These are phyloP conservation scores for Globisporangium spiculum DNA, from an alignment of 352 stramenopile species.

Conservation along the genomic window DNA sequence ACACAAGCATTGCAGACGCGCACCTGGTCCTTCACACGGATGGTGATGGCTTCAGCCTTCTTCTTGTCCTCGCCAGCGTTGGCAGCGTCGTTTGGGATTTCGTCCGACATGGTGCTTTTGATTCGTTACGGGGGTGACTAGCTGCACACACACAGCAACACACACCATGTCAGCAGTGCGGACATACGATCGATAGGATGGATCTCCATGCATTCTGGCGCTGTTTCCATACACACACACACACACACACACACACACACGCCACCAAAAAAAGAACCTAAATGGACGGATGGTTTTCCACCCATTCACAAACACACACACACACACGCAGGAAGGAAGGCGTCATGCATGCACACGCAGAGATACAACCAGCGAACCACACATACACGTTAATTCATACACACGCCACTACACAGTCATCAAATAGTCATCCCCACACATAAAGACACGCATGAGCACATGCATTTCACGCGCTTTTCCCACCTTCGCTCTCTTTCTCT, in stretches of 20 bases:
- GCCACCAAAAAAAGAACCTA: neutral
- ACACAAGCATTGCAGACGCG: neutral
- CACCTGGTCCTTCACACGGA: slow-evolving; percentile 86
- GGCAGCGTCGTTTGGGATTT: slow-evolving; percentile 42
- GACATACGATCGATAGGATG: neutral
- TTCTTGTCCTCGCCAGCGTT: slow-evolving; percentile 78
- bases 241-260: neutral
- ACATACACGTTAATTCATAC: neutral
- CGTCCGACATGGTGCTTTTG: slow-evolving; percentile 51
- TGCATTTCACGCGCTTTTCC: neutral
- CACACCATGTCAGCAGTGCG: neutral
- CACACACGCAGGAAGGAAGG: neutral
- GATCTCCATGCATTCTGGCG: neutral
- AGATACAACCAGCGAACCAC: neutral
- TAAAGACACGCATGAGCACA: neutral
- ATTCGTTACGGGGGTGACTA: neutral
- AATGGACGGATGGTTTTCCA: neutral
- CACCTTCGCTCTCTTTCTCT: slow-evolving; percentile 12
- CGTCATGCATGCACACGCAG: neutral
- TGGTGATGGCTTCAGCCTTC: slow-evolving; percentile 85
- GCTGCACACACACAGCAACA: neutral
- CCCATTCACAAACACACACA: neutral
- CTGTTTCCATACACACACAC: neutral
- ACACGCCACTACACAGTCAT: neutral
- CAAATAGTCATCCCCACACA: slow-evolving; percentile 1